phyloP scores from a whole-genome alignment of 2,329 filamentous ascomycete species.

The Nannizziopsis barbatae region DNA sequence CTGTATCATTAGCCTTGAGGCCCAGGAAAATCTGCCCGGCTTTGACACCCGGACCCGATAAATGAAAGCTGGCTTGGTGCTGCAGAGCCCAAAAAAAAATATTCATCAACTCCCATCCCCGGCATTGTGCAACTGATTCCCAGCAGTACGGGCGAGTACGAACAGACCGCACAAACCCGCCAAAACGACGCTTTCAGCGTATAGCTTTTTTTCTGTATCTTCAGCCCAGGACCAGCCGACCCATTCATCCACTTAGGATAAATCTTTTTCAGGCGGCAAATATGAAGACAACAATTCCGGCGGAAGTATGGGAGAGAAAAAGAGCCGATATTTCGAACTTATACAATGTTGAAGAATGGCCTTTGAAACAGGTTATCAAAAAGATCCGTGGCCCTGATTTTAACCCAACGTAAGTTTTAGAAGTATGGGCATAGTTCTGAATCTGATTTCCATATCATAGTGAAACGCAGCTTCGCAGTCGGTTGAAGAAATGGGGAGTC shows the following conservation, averaged over 20 bases:
- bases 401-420: constrained; percentile 31
- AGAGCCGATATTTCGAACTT: constrained; percentile 32
- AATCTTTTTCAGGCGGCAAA: background rate
- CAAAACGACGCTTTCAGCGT: background rate
- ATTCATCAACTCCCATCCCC: background rate
- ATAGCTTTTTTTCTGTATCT: background rate
- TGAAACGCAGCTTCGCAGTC: constrained; percentile 36
- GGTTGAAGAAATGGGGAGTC: constrained; percentile 37
- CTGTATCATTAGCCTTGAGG: constrained; percentile 1
- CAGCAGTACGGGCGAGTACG: background rate
- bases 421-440: background rate
- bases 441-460: constrained; percentile 17
- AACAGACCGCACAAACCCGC: background rate
- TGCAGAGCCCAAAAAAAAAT: constrained; percentile 6
- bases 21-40: background rate
- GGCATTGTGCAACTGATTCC: background rate
- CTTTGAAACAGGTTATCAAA: constrained; percentile 36
- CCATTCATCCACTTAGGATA: no score
- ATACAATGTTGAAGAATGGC: constrained; percentile 38
- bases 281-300: constrained; percentile 36
- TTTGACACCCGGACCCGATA: background rate
- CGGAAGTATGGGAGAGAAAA: constrained; percentile 37
- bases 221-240: background rate
- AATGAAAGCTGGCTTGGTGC: constrained; percentile 5
- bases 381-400: constrained; percentile 34